Base-by-base conservation (phyloP, 2,329 filamentous ascomycete species). In the Hymenoscyphus salicellus region DNA sequence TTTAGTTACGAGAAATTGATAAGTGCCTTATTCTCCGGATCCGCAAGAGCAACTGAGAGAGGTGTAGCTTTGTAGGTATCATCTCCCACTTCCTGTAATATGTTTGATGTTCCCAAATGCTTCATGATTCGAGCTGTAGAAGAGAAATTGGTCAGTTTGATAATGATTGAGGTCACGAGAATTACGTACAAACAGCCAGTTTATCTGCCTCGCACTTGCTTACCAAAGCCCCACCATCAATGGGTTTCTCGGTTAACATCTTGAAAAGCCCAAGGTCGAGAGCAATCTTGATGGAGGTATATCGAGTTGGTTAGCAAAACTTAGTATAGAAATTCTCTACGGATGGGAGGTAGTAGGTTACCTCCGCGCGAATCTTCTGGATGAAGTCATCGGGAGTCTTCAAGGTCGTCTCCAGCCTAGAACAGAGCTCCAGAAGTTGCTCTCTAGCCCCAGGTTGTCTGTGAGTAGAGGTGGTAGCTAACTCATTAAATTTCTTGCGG, bases 261-360 rank as follows among this genome's bases (percentile, higher is more conserved):
- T 58, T n/a, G 30, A 58, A 58, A 10, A 58, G 5, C 8, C 56
- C 56, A 10, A 58, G n/a, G 30, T 58, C 56, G 11, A 58, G 17
- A 11, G 16, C 30, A 23, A 58, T 38, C 33, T 58, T 58, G 16
- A 58, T 33, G 4, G 56, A 17, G n/a, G 56, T n/a, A 23, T 58
- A 36, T 33, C 16, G 14, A 23, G 56, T 23, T 33, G 56, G 56
- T 30, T 58, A 38, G 16, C n/a, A 23, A 33, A 38, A 3, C n/a
- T 33, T 58, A 33, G 20, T 20, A 46, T 46, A 2, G 1, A 5
- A 8, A 8, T 46, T 10, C n/a, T 5, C 5, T 23, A 17, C 2
- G 10, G 20, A 23, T n/a, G n/a, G n/a, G 10, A 23, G 11, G 17
- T 11, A 16, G 6, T 17, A 23, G 56, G 26, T 8, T 58, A 58